phyloP scores from a whole-genome alignment of 2,329 filamentous ascomycete genomes.

The Trichoderma sp. region DNA sequence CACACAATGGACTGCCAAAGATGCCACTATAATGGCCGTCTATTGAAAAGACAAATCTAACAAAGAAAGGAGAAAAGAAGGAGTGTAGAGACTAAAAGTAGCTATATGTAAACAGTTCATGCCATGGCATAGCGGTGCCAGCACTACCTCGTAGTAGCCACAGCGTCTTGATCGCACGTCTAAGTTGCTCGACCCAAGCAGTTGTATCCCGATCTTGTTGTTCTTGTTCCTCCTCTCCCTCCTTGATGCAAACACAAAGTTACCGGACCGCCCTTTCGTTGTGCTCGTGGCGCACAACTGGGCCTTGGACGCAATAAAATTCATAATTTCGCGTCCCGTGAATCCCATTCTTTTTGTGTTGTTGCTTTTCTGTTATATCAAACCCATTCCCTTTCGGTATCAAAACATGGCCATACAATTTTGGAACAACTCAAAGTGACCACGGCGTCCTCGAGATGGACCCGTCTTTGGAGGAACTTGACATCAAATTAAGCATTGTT shows the following conservation, averaged over 20 bases:
- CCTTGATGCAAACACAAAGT: constrained; percentile 3
- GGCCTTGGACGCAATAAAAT: constrained; percentile 39
- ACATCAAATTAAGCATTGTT: constrained; percentile 39
- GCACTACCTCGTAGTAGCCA: constrained; percentile 7
- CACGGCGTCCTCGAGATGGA: too few species aligned
- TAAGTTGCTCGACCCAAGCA: constrained; percentile 5
- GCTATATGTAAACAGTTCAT: constrained; percentile 17
- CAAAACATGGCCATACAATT: not conserved
- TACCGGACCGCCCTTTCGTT: constrained; percentile 7
- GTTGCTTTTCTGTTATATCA: constrained; percentile 7
- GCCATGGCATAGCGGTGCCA: constrained; percentile 9
- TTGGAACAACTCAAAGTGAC: not conserved
- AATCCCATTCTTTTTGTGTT: not conserved
- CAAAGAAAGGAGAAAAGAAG: not conserved
- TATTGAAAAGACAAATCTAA: constrained; percentile 8
- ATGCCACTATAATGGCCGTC: constrained; percentile 18
- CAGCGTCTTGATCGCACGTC: constrained; percentile 10
- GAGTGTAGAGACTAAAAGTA: constrained; percentile 11
- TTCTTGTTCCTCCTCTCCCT: constrained; percentile 21
- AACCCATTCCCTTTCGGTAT: not conserved
- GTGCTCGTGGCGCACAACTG: constrained; percentile 17
- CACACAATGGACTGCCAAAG: not conserved
- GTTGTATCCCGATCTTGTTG: constrained; percentile 3
- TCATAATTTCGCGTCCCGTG: constrained; percentile 1
- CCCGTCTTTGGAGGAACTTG: not conserved